phyloP scores from a whole-genome alignment of 495 filamentous ascomycete genomes.

The Cercophora sp. region DNA sequence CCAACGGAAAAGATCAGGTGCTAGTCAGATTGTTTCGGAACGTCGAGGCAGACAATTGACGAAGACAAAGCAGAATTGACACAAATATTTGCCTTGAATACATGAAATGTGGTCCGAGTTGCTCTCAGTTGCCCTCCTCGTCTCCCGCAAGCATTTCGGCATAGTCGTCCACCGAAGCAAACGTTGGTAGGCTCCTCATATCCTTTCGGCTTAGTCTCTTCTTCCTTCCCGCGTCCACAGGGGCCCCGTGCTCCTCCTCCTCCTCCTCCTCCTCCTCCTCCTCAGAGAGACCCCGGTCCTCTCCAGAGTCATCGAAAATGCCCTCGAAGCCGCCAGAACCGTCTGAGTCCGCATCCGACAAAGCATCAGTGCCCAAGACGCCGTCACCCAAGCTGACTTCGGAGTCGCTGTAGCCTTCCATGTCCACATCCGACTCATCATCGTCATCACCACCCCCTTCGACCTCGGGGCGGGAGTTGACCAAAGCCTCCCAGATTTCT shows the following conservation, averaged over 20 bases:
- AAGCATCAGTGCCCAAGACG: constrained; percentile 20
- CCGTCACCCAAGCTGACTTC: constrained; percentile 44
- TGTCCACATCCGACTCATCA: constrained; percentile 50
- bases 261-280: constrained; percentile 25
- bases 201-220: constrained; percentile 69
- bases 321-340: constrained; percentile 38
- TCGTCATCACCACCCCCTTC: constrained; percentile 53
- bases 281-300: constrained; percentile 36
- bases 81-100: no score
- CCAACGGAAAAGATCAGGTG: no score
- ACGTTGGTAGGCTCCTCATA: constrained; percentile 83
- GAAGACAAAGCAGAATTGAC: neutral
- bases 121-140: constrained; percentile 61
- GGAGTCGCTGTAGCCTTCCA: constrained; percentile 40
- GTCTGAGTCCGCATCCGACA: constrained; percentile 38
- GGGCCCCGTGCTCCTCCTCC: constrained; percentile 24
- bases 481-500: constrained; percentile 92
- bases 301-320: constrained; percentile 43
- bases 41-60: neutral
- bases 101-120: no score
- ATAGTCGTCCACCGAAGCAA: constrained; percentile 91
- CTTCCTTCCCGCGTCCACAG: constrained; percentile 27
- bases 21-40: no score
- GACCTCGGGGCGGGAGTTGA: constrained; percentile 54
- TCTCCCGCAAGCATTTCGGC: constrained; percentile 77